Conservation (phyloP, 768 basidiomycete species). For the Suillus brevipes region DNA sequence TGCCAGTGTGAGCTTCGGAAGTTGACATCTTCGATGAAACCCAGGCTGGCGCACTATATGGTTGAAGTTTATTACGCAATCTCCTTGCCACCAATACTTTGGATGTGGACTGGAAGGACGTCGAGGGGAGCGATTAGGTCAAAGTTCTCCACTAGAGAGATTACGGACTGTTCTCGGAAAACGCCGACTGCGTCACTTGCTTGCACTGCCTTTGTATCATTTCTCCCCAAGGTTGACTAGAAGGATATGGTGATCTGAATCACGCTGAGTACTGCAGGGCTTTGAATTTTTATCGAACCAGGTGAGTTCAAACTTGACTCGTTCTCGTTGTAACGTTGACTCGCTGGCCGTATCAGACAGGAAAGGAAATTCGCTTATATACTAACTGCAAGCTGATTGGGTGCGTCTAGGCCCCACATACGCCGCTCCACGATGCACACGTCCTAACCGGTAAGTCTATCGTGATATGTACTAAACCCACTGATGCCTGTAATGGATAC, state of each 20-base stretch:
- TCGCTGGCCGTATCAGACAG: neutral
- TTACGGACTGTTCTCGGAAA: neutral
- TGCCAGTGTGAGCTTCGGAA: neutral
- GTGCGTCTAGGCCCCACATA: neutral
- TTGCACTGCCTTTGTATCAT: neutral
- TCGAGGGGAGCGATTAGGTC: neutral
- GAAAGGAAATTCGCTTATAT: neutral
- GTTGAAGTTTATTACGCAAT: neutral
- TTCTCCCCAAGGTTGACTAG: neutral
- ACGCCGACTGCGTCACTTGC: neutral
- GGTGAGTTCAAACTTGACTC: neutral
- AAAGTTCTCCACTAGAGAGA: neutral
- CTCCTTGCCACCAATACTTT: neutral
- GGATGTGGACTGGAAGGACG: neutral
- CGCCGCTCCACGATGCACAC: neutral
- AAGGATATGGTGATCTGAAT: neutral
- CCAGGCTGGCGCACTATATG: neutral
- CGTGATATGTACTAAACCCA: neutral
- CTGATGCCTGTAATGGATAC: neutral
- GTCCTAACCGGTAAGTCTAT: neutral
- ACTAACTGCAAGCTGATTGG: neutral
- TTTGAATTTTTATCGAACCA: neutral
- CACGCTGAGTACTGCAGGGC: neutral
- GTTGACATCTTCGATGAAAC: conserved; percentile 5
- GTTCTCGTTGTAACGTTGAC: too few relatives aligned